These are phyloP conservation scores for Crithidia expoeki DNA, from an alignment of 208 protist species.

Conservation along the genomic window DNA sequence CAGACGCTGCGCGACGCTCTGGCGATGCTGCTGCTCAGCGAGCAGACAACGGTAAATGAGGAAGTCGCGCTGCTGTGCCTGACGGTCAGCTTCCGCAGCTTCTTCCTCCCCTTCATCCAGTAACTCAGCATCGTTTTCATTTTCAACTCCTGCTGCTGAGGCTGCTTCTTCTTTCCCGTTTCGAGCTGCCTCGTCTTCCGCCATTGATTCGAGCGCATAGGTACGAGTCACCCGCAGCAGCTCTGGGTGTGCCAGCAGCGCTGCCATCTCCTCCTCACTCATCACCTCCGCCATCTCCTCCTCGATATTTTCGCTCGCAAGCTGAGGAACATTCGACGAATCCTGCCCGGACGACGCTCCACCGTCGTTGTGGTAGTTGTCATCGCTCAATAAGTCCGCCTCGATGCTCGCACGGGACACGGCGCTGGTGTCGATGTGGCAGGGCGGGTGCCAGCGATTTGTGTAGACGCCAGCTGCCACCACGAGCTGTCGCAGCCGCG, in stretches of 20 bases:
- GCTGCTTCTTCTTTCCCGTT: constrained; percentile 1
- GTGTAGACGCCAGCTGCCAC: constrained; percentile 46
- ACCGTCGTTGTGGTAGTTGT: not conserved
- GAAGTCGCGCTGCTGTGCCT: constrained; percentile 40
- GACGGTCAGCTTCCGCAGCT: constrained; percentile 30
- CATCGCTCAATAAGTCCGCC: not conserved
- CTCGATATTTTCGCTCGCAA: constrained; percentile 7
- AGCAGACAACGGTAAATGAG: constrained; percentile 37
- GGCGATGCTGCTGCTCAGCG: constrained; percentile 35
- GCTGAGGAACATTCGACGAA: not conserved
- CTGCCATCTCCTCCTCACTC: constrained; percentile 16
- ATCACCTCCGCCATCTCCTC: constrained; percentile 26
- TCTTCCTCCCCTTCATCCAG: constrained; percentile 33
- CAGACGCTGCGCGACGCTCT: constrained; percentile 32
- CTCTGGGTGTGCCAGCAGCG: constrained; percentile 17
- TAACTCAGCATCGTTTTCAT: constrained; percentile 20
- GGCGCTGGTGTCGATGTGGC: constrained; percentile 29
- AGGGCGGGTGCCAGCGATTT: constrained; percentile 39
- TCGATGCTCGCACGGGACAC: constrained; percentile 20
- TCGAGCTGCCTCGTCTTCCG: too few species aligned
- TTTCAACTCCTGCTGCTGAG: not conserved
- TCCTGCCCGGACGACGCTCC: not conserved
- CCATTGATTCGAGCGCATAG: constrained; percentile 27
- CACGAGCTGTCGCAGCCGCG: constrained; percentile 66
- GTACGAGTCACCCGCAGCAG: constrained; percentile 11